Percentiles rank a stretch among this genome's conserved stretches.
These are phyloP conservation scores for Amanita rubescens DNA, from an alignment of 768 basidiomycete genomes.

Conservation along the genomic window DNA sequence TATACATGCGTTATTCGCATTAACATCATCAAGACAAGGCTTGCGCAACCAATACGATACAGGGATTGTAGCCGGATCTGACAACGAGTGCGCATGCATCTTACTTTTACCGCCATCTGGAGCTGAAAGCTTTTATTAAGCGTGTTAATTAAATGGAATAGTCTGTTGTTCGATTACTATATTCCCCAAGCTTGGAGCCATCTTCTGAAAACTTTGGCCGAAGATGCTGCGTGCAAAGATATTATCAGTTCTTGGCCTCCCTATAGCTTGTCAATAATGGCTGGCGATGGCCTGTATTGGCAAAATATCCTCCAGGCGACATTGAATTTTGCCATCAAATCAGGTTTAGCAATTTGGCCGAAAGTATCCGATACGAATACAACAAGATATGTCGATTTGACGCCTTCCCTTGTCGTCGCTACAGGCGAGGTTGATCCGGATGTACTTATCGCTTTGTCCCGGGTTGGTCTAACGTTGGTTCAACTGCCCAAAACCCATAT, in stretches of 20 bases:
- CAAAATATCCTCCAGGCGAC: slow-evolving; percentile 22
- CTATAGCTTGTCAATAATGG: slow-evolving; percentile 18
- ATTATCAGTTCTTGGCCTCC: slow-evolving; percentile 37
- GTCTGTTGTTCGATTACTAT: slow-evolving; percentile 33
- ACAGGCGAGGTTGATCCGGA: slow-evolving; percentile 9
- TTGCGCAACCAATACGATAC: slow-evolving; percentile 34
- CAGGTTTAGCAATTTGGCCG: background rate
- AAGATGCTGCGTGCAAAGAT: slow-evolving; percentile 14
- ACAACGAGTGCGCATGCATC: slow-evolving; percentile 29
- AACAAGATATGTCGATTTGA: background rate
- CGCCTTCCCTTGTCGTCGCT: slow-evolving; percentile 20
- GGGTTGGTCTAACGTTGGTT: slow-evolving; percentile 26
- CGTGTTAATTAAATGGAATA: slow-evolving; percentile 41
- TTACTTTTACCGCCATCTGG: background rate
- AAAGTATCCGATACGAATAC: background rate
- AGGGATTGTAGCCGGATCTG: slow-evolving; percentile 28
- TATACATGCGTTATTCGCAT: slow-evolving; percentile 38
- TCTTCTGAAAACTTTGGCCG: slow-evolving; percentile 24
- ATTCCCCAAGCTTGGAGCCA: slow-evolving; percentile 38
- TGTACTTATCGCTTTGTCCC: slow-evolving; percentile 23
- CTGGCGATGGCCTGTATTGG: slow-evolving; percentile 36
- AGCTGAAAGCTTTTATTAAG: slow-evolving; percentile 17
- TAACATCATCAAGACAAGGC: slow-evolving; percentile 38
- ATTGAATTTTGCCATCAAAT: slow-evolving; percentile 19
- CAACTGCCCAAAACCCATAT: slow-evolving; percentile 29